Base-by-base conservation (phyloP, 2,329 filamentous ascomycete species). In the Colletotrichum tamarilloi region DNA sequence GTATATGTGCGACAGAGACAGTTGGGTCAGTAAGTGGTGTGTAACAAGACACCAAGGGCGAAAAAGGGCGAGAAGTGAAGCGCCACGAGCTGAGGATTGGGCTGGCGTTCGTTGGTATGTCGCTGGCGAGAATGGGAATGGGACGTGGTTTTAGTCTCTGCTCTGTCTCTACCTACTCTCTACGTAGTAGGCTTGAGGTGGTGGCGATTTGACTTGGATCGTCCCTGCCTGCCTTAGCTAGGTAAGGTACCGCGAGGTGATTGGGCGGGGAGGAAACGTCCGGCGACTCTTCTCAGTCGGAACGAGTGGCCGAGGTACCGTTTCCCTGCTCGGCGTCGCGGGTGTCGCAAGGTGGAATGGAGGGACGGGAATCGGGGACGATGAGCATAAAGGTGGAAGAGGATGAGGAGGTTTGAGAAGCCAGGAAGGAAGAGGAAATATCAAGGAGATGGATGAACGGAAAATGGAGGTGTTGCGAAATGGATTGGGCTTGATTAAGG, bases 121-220 rank as follows among this genome's bases (percentile, higher is more conserved):
- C 35, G 35, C 58, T 55, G 66, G 66, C 55, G 66, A 60, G 59
- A 70, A 69, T 70, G 67, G 70, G 38, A 42, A 42, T 42, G 38
- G 38, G 16, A 70, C 28, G 66, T 73, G 67, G 66, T 73, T 70
- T 73, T 73, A 59, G 67, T 59, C 46, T 16, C 38, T n/a, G 62
- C 11, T 35, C 3, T 35, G 32, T 35, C 11, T 12, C 32, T 35
- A 35, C 32, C 32, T 35, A 35, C 32, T 35, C 9, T 35, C 32
- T 35, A 35, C 9, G 32, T 32, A 32, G 32, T 12, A 35, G 11
- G 32, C 32, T 35, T 35, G 32, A 35, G 32, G 32, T 65, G 70
- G 70, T 73, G 70, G 70, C 70, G 70, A 73, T 59, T 64, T 70
- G 59, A 73, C 66, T 64, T 70, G 59, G 70, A 73, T 70, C 70